Conservation (phyloP, 2,329 filamentous ascomycete species). For the Zymoseptoria brevis region DNA sequence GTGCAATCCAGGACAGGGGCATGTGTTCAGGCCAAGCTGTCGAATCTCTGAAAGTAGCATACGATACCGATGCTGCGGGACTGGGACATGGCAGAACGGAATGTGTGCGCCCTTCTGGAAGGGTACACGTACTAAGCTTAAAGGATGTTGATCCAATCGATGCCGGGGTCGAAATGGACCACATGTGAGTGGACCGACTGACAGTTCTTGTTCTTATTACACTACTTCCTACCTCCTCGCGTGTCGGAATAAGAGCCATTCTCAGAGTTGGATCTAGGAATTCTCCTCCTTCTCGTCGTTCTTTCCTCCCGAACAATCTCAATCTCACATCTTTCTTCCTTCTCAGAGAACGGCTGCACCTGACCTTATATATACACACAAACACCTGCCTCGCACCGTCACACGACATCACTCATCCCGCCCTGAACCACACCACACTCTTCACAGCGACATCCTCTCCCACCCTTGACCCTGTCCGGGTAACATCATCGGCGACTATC, state of each 20-base stretch:
- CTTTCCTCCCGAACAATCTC: neutral
- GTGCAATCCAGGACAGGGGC: neutral
- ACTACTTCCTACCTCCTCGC: neutral
- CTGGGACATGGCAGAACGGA: neutral
- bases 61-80: too few species aligned
- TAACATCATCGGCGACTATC: neutral
- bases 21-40: too few species aligned
- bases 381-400: neutral
- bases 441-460: neutral
- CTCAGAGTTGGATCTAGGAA: neutral
- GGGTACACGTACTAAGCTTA: neutral
- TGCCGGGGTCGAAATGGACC: neutral
- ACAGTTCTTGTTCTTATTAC: neutral
- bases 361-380: neutral
- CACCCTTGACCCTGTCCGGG: neutral
- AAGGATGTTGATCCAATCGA: neutral
- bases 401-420: neutral
- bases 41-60: too few species aligned
- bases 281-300: neutral
- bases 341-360: neutral
- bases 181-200: neutral
- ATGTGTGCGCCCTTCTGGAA: neutral
- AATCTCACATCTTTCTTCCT: neutral
- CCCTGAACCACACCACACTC: neutral
- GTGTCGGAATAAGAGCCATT: neutral